Percentiles rank a stretch among this genome's conserved stretches.
Conservation (phyloP, 2,329 filamentous ascomycete genomes). For the Cladosporium colombiae region DNA sequence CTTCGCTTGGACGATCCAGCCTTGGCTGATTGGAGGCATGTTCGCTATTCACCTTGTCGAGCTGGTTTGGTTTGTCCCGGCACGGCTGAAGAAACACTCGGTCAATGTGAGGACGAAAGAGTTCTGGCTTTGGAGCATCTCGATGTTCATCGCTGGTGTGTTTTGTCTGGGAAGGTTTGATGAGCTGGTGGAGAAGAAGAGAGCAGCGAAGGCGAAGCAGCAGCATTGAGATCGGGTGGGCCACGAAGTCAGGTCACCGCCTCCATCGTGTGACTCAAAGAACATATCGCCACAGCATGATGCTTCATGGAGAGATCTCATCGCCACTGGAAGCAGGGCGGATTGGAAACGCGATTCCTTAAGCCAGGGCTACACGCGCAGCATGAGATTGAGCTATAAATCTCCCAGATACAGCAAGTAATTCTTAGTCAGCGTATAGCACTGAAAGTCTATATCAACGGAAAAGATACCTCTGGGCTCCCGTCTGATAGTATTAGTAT, state of each 20-base stretch:
- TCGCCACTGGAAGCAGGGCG: not conserved
- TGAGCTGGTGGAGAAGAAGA: constrained; percentile 44
- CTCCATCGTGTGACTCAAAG: not conserved
- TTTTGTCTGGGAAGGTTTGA: constrained; percentile 52
- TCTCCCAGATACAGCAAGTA: not conserved
- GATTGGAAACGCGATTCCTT: not conserved
- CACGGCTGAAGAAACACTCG: constrained; percentile 53
- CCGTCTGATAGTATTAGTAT: not conserved
- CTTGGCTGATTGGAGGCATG: constrained; percentile 59
- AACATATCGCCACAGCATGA: not conserved
- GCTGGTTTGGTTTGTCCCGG: constrained; percentile 49
- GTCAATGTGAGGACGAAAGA: constrained; percentile 49
- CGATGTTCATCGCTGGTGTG: constrained; percentile 55
- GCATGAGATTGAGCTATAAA: too few species aligned
- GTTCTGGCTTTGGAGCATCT: constrained; percentile 58
- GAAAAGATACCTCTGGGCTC: not conserved
- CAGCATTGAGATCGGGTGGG: constrained; percentile 39
- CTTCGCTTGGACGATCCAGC: constrained; percentile 61
- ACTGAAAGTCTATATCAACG: not conserved
- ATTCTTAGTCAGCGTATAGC: not conserved
- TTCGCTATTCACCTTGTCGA: constrained; percentile 67
- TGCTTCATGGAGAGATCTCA: not conserved
- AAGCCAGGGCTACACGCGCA: not conserved
- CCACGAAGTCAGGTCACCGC: not conserved
- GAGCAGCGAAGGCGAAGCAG: constrained; percentile 41